A percentile compares a stretch with the other conserved stretches of the same genome.
Conservation (phyloP, 495 filamentous ascomycete genomes). For the Apodospora peruviana region DNA sequence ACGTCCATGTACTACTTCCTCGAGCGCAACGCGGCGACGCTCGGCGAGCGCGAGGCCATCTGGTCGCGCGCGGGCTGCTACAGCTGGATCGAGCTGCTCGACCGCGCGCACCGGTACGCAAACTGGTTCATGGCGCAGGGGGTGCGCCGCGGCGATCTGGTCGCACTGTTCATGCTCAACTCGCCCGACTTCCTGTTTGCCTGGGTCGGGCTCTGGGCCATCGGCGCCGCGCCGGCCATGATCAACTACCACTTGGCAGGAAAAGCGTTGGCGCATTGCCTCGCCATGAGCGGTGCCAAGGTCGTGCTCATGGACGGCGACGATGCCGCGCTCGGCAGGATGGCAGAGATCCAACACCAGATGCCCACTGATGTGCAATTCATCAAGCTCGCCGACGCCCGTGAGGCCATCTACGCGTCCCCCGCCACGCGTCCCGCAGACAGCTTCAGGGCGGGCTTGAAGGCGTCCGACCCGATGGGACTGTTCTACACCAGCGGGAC, state of each 20-base stretch:
- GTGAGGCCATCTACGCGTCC: conserved; percentile 42
- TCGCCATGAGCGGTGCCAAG: conserved; percentile 52
- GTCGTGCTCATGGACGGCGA: conserved; percentile 65
- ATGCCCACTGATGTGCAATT: conserved; percentile 50
- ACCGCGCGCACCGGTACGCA: conserved; percentile 55
- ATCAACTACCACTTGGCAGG: conserved; percentile 52
- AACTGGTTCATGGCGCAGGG: conserved; percentile 57
- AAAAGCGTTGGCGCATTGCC: conserved; percentile 67
- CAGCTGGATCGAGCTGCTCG: conserved; percentile 55
- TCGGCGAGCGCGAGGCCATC: conserved; percentile 49
- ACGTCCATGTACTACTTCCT: conserved; percentile 62
- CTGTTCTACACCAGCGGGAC: conserved; percentile 65
- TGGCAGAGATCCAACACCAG: conserved; percentile 45
- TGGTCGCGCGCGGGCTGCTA: conserved; percentile 63
- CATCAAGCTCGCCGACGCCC: conserved; percentile 41
- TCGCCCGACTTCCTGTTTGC: conserved; percentile 57
- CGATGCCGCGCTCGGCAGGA: conserved; percentile 41
- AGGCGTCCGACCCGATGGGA: conserved; percentile 47
- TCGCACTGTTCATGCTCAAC: conserved; percentile 66
- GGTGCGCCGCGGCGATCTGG: conserved; percentile 59
- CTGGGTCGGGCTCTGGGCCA: conserved; percentile 42
- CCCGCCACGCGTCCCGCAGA: conserved; percentile 46
- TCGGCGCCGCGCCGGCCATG: conserved; percentile 38
- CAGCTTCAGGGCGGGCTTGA: conserved; percentile 41
- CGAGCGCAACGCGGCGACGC: conserved; percentile 44